A percentile compares a stretch with the other conserved stretches of the same genome.
These are phyloP conservation scores for Aleurites moluccanus DNA, from an alignment of 441 rosid species.

Conservation along the genomic window DNA sequence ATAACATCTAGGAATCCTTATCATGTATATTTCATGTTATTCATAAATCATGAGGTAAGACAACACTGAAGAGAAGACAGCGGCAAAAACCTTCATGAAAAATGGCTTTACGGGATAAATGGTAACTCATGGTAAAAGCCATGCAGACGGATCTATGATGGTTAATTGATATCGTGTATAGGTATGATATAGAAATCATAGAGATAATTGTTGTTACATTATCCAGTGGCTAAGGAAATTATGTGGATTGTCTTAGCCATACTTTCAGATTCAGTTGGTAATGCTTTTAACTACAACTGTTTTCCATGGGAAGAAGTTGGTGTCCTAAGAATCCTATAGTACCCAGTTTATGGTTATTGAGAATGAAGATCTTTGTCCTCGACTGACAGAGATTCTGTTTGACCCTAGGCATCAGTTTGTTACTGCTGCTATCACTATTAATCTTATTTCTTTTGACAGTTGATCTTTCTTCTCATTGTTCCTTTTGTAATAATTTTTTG, in stretches of 20 bases:
- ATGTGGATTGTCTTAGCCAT: background rate
- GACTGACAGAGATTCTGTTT: background rate
- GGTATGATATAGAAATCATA: background rate
- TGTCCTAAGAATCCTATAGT: background rate
- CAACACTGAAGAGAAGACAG: too few relatives aligned
- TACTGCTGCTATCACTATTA: background rate
- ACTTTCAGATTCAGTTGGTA: background rate
- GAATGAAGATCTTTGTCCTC: background rate
- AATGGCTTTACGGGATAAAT: background rate
- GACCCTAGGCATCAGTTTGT: background rate
- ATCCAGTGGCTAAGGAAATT: background rate
- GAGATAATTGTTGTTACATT: constrained; percentile 5
- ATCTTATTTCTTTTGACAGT: background rate
- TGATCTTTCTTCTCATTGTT: background rate
- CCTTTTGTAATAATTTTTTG: background rate
- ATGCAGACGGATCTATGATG: background rate
- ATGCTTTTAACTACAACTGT: background rate
- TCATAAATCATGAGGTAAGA: background rate
- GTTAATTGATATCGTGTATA: background rate
- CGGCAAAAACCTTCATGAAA: background rate
- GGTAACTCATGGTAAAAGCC: background rate
- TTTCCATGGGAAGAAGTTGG: background rate
- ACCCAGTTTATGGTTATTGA: background rate
- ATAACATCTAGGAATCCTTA: background rate
- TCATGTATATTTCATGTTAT: background rate